A percentile compares a stretch with the other conserved stretches of the same genome.
Conservation (phyloP, 768 basidiomycete genomes). For the Suillus luteus region DNA sequence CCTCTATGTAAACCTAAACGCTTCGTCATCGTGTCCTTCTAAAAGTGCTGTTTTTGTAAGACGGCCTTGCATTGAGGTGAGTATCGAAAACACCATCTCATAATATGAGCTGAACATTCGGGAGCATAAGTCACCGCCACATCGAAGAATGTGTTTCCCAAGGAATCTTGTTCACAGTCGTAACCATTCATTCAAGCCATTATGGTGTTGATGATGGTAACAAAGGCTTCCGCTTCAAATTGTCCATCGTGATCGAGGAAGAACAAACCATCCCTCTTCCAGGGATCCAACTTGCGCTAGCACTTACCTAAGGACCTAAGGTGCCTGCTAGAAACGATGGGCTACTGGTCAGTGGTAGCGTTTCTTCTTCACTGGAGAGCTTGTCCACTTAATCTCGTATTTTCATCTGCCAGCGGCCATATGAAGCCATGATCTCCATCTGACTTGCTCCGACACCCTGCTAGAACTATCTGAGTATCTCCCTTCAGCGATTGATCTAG, state of each 20-base stretch:
- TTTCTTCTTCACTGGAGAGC: background rate
- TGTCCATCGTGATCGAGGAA: background rate
- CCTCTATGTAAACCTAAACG: background rate
- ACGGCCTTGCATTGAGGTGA: background rate
- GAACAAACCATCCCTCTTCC: background rate
- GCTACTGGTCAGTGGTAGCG: background rate
- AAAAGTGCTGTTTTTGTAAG: background rate
- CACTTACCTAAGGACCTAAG: background rate
- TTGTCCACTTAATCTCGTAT: background rate
- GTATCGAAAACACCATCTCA: background rate
- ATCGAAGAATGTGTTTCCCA: background rate
- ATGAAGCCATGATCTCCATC: background rate
- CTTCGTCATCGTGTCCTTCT: background rate
- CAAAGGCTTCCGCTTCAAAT: background rate
- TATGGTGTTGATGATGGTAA: background rate
- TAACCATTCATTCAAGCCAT: background rate
- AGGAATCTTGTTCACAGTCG: background rate
- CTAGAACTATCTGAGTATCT: background rate
- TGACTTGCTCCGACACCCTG: background rate
- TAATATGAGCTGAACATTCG: background rate
- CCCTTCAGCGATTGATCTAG: background rate
- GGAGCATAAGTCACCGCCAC: background rate
- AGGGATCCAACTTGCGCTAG: background rate
- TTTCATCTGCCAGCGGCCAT: background rate
- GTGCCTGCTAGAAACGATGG: background rate